phyloP scores from a whole-genome alignment of 352 stramenopile genomes.

The Pythium aphanidermatum region DNA sequence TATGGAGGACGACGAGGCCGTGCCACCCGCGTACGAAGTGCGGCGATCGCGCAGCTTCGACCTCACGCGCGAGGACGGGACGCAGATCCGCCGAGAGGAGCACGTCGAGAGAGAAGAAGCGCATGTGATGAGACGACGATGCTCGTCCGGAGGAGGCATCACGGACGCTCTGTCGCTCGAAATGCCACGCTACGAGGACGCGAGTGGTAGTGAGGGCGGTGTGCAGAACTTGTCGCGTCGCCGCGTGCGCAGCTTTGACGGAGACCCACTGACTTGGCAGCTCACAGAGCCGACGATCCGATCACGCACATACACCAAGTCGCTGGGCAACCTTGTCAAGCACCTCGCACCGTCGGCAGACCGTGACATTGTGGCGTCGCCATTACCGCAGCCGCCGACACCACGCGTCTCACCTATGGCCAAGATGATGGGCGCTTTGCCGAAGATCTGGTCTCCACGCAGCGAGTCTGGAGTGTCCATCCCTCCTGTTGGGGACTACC shows the following conservation, averaged over 20 bases:
- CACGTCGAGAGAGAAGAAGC: not conserved
- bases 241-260: constrained; percentile 19
- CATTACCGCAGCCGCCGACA: constrained; percentile 17
- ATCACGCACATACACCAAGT: constrained; percentile 71
- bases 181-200: constrained; percentile 27
- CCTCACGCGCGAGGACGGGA: constrained; percentile 20
- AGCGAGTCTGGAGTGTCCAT: constrained; percentile 34
- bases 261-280: constrained; percentile 8
- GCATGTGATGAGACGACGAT: not conserved
- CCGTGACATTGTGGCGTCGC: constrained; percentile 10
- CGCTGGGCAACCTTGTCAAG: constrained; percentile 71
- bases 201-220: constrained; percentile 14
- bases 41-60: constrained; percentile 50
- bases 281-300: constrained; percentile 29
- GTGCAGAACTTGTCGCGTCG: constrained; percentile 19
- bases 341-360: constrained; percentile 46
- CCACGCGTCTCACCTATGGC: constrained; percentile 35
- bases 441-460: constrained; percentile 70
- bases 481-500: constrained; percentile 35
- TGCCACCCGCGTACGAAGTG: constrained; percentile 12
- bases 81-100: constrained; percentile 18
- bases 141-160: constrained; percentile 16
- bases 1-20: not conserved
- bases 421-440: constrained; percentile 35
- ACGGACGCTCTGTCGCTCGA: constrained; percentile 42